phyloP scores from a whole-genome alignment of 441 rosid species.

The Iberis amara region DNA sequence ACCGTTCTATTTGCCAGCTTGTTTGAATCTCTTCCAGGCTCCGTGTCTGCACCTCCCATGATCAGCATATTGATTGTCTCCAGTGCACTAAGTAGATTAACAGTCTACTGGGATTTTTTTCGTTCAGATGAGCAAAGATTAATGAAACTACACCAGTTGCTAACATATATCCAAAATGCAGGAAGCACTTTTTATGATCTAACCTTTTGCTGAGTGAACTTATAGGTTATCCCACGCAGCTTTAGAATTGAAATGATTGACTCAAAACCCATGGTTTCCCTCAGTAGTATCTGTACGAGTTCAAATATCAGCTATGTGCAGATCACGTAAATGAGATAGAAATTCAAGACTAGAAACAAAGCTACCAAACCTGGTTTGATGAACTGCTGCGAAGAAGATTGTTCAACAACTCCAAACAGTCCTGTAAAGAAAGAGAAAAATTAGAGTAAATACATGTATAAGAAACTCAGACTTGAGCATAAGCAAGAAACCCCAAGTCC shows the following conservation, averaged over 20 bases:
- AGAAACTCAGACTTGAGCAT: constrained; percentile 5
- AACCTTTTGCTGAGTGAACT: constrained; percentile 97
- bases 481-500: constrained; percentile 11
- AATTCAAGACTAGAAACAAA: constrained; percentile 12
- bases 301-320: constrained; percentile 28
- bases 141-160: constrained; percentile 39
- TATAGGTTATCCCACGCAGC: constrained; percentile 70
- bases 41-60: constrained; percentile 61
- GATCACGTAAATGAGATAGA: not conserved
- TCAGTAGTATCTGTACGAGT: constrained; percentile 58
- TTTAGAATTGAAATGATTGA: constrained; percentile 64
- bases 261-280: constrained; percentile 92
- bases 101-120: constrained; percentile 85
- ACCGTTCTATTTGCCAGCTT: constrained; percentile 71
- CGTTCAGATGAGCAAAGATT: constrained; percentile 36
- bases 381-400: constrained; percentile 79
- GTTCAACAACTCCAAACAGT: constrained; percentile 85
- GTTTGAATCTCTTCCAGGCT: constrained; percentile 67
- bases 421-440: constrained; percentile 42
- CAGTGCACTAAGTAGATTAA: constrained; percentile 74
- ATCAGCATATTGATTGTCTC: constrained; percentile 82
- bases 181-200: constrained; percentile 39
- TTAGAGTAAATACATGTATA: constrained; percentile 10
- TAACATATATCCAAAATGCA: constrained; percentile 2
- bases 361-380: constrained; percentile 73